Conservation (phyloP, 78 protist species). For the Polysphondylium violaceum region DNA sequence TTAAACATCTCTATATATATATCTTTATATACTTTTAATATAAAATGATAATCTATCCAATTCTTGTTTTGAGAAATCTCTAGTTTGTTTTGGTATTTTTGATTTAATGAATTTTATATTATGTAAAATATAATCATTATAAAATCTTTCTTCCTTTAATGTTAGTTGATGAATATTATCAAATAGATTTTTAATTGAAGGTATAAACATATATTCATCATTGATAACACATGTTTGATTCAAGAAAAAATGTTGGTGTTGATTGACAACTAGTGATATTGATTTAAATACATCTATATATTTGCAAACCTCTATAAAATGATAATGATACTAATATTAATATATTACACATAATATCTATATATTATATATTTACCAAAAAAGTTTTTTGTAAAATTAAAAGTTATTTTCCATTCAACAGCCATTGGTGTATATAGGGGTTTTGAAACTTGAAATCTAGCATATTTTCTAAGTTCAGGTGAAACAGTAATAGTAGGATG, state of each 20-base stretch:
- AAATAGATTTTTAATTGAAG: constrained; percentile 36
- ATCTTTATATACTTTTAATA: constrained; percentile 19
- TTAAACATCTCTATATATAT: not conserved
- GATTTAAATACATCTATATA: constrained; percentile 51
- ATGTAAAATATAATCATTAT: constrained; percentile 30
- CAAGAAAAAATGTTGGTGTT: constrained; percentile 44
- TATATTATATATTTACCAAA: constrained; percentile 11
- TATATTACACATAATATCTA: not conserved
- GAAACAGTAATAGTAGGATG: constrained; percentile 25
- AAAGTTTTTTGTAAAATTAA: constrained; percentile 39
- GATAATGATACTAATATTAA: not conserved
- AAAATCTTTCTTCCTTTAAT: constrained; percentile 37
- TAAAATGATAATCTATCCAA: constrained; percentile 10
- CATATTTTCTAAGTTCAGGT: constrained; percentile 7
- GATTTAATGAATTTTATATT: constrained; percentile 46
- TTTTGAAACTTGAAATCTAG: constrained; percentile 37
- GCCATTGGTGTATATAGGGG: constrained; percentile 19
- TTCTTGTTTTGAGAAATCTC: constrained; percentile 39
- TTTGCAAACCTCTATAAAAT: constrained; percentile 9
- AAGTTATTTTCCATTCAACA: constrained; percentile 57
- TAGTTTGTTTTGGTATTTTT: constrained; percentile 62
- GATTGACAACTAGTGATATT: constrained; percentile 18
- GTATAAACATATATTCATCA: constrained; percentile 48
- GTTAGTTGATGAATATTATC: constrained; percentile 18
- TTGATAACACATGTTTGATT: constrained; percentile 46